These are phyloP conservation scores for Balansia obtecta DNA, from an alignment of 2,329 filamentous ascomycete genomes.

Conservation along the genomic window DNA sequence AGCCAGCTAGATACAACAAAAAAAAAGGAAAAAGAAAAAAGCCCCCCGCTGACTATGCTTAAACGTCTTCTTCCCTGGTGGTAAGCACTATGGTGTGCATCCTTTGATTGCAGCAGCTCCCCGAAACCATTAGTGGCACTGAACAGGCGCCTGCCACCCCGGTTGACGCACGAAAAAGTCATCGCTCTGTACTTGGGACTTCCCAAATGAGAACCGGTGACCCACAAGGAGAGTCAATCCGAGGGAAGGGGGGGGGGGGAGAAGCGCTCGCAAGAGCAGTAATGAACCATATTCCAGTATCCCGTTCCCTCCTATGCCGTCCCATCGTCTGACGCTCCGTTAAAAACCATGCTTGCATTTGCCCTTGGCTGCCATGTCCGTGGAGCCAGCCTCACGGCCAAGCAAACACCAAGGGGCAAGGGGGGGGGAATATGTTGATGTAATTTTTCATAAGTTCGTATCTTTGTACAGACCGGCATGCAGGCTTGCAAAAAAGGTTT, in stretches of 20 bases:
- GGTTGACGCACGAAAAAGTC: neutral
- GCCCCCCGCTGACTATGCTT: neutral
- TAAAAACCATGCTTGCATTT: neutral
- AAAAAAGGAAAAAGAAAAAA: no score
- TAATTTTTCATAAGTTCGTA: conserved; percentile 5
- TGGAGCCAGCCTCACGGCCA: conserved; percentile 1
- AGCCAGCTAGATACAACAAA: neutral
- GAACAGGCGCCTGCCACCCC: no score
- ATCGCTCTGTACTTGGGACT: neutral
- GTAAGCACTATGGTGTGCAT: no score
- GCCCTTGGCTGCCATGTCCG: neutral
- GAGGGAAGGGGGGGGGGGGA: no score
- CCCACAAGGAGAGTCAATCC: neutral
- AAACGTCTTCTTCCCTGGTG: neutral
- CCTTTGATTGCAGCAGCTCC: no score
- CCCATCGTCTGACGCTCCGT: neutral
- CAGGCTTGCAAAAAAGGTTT: conserved; percentile 1
- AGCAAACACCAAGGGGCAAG: neutral
- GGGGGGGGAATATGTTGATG: conserved; percentile 1
- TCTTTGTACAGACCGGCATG: conserved; percentile 5
- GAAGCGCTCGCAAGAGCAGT: neutral
- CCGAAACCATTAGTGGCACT: no score
- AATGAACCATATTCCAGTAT: neutral
- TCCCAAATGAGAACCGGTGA: neutral
- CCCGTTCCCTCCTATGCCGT: neutral